Percentiles rank a stretch among this genome's conserved stretches.
Conservation (phyloP, 1,284 basidiomycete genomes). For the Exobasidium cylindrosporum region DNA sequence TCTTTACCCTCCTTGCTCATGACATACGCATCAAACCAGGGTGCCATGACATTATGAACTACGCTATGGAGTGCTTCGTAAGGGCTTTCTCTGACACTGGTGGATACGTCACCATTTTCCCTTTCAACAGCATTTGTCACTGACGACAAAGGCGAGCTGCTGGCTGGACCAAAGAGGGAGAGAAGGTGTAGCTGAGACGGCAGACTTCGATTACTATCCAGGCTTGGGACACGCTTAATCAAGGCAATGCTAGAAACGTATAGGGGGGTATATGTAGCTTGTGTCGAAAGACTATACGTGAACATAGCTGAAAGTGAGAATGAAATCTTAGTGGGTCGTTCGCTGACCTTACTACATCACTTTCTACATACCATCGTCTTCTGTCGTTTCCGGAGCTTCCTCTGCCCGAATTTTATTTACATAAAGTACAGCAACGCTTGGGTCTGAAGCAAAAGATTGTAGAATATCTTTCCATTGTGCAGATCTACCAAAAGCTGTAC, state of each 20-base stretch:
- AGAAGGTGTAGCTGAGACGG: conserved; percentile 85
- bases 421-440: conserved; percentile 34
- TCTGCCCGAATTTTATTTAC: conserved; percentile 39
- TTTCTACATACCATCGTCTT: conserved; percentile 20
- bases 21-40: conserved; percentile 97
- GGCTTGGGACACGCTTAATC: conserved; percentile 82
- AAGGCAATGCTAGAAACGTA: conserved; percentile 84
- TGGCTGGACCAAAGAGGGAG: conserved; percentile 84
- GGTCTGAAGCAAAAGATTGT: conserved; percentile 31
- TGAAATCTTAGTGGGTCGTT: background rate
- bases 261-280: conserved; percentile 75
- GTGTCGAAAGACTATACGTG: conserved; percentile 67
- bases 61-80: conserved; percentile 96
- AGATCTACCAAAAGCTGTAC: background rate
- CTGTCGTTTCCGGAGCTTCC: background rate
- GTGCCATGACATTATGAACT: conserved; percentile 91
- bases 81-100: conserved; percentile 58
- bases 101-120: background rate
- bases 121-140: conserved; percentile 7
- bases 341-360: too few species aligned
- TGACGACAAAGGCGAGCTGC: conserved; percentile 47
- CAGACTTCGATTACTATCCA: conserved; percentile 76
- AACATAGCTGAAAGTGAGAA: conserved; percentile 17
- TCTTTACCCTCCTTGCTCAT: conserved; percentile 56
- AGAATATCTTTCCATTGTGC: conserved; percentile 31